Evolutionary conservation across 2,329 filamentous ascomycete species (phyloP).

Genomic region (Penicillium decumbens): DNA sequence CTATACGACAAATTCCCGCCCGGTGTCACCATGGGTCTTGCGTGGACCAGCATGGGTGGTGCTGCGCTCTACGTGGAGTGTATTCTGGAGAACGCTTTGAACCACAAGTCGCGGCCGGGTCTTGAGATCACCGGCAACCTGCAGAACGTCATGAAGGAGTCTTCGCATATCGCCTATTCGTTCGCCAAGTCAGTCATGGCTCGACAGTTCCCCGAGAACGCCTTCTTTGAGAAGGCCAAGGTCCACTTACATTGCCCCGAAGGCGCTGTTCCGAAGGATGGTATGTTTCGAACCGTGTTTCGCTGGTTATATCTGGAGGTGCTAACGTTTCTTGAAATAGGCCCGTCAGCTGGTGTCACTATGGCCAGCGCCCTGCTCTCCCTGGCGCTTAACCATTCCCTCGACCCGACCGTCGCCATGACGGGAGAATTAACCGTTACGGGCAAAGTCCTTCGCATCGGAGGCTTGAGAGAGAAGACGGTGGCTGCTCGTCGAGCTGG

Average conservation of each 20-base stretch:
- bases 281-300: constrained; percentile 28
- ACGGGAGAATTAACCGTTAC: constrained; percentile 96
- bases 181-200: constrained; percentile 89
- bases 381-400: constrained; percentile 69
- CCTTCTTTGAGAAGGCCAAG: constrained; percentile 93
- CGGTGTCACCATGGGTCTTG: constrained; percentile 94
- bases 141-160: constrained; percentile 97
- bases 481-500: constrained; percentile 89
- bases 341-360: constrained; percentile 87
- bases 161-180: constrained; percentile 88
- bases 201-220: constrained; percentile 78
- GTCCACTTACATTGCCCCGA: constrained; percentile 96
- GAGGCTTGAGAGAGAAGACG: constrained; percentile 92
- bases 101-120: constrained; percentile 66
- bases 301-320: neutral
- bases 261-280: constrained; percentile 93
- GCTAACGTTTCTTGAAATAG: constrained; percentile 22
- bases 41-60: constrained; percentile 96
- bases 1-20: constrained; percentile 90
- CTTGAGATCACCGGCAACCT: constrained; percentile 92
- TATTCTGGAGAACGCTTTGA: constrained; percentile 79
- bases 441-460: constrained; percentile 92
- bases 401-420: constrained; percentile 90
- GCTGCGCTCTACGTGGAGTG: constrained; percentile 96
- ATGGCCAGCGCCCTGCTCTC: constrained; percentile 94